Conservation (phyloP, 2,329 filamentous ascomycete species). For the Penicillium sp. region DNA sequence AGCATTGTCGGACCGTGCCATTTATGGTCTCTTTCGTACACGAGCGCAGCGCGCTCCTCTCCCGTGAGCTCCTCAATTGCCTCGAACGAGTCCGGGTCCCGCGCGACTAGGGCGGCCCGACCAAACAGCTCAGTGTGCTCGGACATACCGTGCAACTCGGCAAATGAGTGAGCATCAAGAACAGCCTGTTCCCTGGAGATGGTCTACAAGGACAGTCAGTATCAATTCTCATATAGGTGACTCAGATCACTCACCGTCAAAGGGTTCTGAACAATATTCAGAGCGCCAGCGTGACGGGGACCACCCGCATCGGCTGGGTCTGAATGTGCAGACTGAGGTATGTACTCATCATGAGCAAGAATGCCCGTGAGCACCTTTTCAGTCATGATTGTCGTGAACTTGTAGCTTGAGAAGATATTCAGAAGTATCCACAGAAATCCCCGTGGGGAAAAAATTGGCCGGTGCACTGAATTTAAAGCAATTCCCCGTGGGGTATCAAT, state of each 20-base stretch:
- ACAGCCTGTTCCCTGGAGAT: conserved; percentile 29
- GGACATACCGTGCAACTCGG: conserved; percentile 31
- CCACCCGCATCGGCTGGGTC: conserved; percentile 3
- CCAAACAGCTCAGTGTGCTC: conserved; percentile 39
- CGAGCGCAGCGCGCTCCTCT: conserved; percentile 41
- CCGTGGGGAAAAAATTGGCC: neutral
- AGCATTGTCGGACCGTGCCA: conserved; percentile 46
- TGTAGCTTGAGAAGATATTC: neutral
- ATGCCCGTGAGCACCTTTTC: conserved; percentile 7
- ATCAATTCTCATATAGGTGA: neutral
- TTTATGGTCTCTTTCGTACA: conserved; percentile 44
- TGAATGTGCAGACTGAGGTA: neutral
- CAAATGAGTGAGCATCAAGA: conserved; percentile 29
- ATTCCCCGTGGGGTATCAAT: conserved; percentile 1
- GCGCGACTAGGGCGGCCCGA: conserved; percentile 36
- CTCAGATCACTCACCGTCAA: conserved; percentile 37
- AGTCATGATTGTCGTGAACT: conserved; percentile 2
- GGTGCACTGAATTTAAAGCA: conserved; percentile 1
- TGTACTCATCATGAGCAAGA: conserved; percentile 10
- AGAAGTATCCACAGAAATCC: neutral
- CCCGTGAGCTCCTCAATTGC: conserved; percentile 37
- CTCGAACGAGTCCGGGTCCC: conserved; percentile 21
- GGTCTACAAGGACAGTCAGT: conserved; percentile 24
- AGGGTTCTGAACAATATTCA: conserved; percentile 48
- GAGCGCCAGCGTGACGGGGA: conserved; percentile 40